Percentiles rank a stretch among this genome's conserved stretches.
These are phyloP conservation scores for Penicillium sp. DNA, from an alignment of 2,329 filamentous ascomycete genomes.

Conservation along the genomic window DNA sequence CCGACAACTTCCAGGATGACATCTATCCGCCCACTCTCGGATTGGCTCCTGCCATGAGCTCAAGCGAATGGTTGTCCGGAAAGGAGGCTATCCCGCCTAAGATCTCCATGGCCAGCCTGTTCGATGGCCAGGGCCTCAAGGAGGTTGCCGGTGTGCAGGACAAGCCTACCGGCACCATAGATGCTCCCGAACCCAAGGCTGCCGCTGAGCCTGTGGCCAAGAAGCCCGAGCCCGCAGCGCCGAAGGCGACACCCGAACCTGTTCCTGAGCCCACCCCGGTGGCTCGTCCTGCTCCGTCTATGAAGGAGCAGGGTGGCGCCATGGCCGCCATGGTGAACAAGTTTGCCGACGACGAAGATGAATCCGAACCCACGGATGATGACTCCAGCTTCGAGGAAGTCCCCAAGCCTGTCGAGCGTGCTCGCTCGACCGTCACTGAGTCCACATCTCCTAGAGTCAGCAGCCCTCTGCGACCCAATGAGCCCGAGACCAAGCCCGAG, in stretches of 20 bases:
- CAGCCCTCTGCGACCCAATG: slow-evolving; percentile 31
- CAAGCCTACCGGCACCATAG: slow-evolving; percentile 33
- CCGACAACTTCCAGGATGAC: slow-evolving; percentile 93
- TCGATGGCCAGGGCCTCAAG: slow-evolving; percentile 74
- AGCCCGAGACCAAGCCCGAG: slow-evolving; percentile 22
- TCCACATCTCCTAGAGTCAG: slow-evolving; percentile 28
- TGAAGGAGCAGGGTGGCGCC: slow-evolving; percentile 81
- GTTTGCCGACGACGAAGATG: slow-evolving; percentile 72
- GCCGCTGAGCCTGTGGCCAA: slow-evolving; percentile 43
- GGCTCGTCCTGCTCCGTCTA: slow-evolving; percentile 57
- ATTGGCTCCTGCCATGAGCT: slow-evolving; percentile 71
- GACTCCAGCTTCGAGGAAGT: slow-evolving; percentile 84
- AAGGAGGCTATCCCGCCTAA: slow-evolving; percentile 81
- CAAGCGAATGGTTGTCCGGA: slow-evolving; percentile 78
- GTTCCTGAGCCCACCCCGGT: slow-evolving; percentile 33
- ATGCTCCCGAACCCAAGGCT: slow-evolving; percentile 47
- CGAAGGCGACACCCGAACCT: slow-evolving; percentile 26
- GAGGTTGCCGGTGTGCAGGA: slow-evolving; percentile 57
- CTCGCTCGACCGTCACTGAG: slow-evolving; percentile 26
- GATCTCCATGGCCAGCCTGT: slow-evolving; percentile 88
- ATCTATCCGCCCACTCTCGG: slow-evolving; percentile 88
- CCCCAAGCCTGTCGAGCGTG: slow-evolving; percentile 66
- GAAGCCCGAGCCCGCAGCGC: slow-evolving; percentile 33
- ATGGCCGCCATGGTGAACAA: slow-evolving; percentile 81
- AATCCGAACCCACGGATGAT: slow-evolving; percentile 55